Conservation (phyloP, 2,329 filamentous ascomycete species). For the Capronia coronata region DNA sequence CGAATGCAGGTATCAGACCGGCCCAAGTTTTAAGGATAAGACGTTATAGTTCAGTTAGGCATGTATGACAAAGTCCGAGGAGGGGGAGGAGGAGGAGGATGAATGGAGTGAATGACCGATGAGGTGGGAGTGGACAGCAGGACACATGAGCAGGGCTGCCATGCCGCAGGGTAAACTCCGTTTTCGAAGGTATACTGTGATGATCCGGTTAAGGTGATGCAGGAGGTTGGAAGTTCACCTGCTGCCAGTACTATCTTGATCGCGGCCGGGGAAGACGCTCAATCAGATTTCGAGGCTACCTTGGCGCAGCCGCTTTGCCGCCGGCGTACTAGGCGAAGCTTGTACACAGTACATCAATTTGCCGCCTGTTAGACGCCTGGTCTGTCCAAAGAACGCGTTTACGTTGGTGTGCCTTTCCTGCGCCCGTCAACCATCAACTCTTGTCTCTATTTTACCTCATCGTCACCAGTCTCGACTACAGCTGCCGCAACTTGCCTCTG, state of each 20-base stretch:
- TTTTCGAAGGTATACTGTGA: no score
- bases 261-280: neutral
- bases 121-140: no score
- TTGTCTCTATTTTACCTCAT: slow-evolving; percentile 2
- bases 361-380: neutral
- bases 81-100: neutral
- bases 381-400: neutral
- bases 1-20: neutral
- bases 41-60: neutral
- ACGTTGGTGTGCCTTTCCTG: slow-evolving; percentile 13
- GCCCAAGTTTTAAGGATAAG: neutral
- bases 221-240: no score
- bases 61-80: no score
- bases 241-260: no score
- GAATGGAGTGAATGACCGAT: no score
- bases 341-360: neutral
- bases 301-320: slow-evolving; percentile 1
- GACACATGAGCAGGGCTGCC: no score
- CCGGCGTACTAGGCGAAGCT: neutral
- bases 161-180: no score
- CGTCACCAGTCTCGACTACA: neutral
- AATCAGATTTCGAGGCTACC: neutral
- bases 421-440: slow-evolving; percentile 1
- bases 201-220: neutral
- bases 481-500: neutral